phyloP scores from a whole-genome alignment of 768 basidiomycete species.

The Macrolepiota albuminosa region DNA sequence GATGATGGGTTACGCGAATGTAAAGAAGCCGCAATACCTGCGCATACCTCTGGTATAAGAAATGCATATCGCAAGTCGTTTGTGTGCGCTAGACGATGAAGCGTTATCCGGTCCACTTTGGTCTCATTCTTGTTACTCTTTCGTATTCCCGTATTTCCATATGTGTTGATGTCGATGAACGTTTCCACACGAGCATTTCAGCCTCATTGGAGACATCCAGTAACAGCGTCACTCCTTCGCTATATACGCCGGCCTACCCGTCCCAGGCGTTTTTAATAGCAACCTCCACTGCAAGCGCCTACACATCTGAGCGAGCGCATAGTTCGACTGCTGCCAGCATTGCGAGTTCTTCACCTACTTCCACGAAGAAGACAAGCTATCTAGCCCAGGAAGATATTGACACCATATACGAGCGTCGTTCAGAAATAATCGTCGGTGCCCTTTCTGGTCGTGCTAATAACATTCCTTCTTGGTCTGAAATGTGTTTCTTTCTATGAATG shows the following conservation, averaged over 20 bases:
- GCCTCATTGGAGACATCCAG: background rate
- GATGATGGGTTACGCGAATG: background rate
- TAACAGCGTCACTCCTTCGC: background rate
- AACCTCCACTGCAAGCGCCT: background rate
- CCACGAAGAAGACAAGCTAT: slow-evolving; percentile 10
- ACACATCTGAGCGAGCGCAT: background rate
- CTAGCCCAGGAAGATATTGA: slow-evolving; percentile 24
- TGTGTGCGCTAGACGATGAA: background rate
- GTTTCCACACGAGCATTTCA: background rate
- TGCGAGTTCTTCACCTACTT: background rate
- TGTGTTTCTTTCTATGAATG: background rate
- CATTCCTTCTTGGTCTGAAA: slow-evolving; percentile 10
- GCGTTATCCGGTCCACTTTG: background rate
- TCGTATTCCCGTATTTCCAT: background rate
- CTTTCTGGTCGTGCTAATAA: slow-evolving; percentile 23
- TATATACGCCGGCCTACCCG: background rate
- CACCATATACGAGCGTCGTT: slow-evolving; percentile 31
- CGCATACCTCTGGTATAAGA: background rate
- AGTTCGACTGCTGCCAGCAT: background rate
- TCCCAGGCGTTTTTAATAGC: background rate
- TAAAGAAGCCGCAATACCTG: background rate
- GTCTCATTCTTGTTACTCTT: background rate
- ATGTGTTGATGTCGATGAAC: background rate
- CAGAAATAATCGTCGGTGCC: slow-evolving; percentile 36
- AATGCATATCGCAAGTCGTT: background rate